Percentiles rank a stretch among this genome's conserved stretches.
Evolutionary conservation across 2,329 filamentous ascomycete species (phyloP).

Genomic region (Tothia fuscella): DNA sequence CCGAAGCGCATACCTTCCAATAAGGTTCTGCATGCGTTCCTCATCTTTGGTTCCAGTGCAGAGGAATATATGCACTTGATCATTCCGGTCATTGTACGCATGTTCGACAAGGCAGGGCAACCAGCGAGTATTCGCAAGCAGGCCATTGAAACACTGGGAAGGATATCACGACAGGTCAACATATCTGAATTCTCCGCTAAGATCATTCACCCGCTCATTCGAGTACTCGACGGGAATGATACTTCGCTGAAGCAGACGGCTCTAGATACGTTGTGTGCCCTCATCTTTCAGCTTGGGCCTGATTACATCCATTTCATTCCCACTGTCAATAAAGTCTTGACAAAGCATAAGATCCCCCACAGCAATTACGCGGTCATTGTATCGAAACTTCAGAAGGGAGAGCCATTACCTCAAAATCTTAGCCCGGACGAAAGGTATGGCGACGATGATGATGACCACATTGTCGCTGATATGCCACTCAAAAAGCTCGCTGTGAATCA

Average conservation of each 20-base stretch:
- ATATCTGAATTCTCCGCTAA: slow-evolving; percentile 93
- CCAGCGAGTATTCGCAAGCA: slow-evolving; percentile 69
- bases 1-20: slow-evolving; percentile 71
- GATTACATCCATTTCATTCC: slow-evolving; percentile 93
- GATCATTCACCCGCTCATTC: slow-evolving; percentile 85
- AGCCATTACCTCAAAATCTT: slow-evolving; percentile 87
- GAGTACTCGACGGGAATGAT: slow-evolving; percentile 66
- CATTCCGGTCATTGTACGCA: slow-evolving; percentile 83
- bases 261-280: slow-evolving; percentile 83
- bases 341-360: slow-evolving; percentile 70
- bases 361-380: slow-evolving; percentile 87
- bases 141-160: slow-evolving; percentile 89
- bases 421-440: slow-evolving; percentile 75
- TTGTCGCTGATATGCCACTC: slow-evolving; percentile 70
- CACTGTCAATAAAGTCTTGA: slow-evolving; percentile 77
- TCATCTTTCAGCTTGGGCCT: slow-evolving; percentile 91
- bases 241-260: slow-evolving; percentile 65
- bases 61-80: slow-evolving; percentile 99
- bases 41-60: slow-evolving; percentile 88
- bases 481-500: slow-evolving; percentile 97
- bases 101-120: slow-evolving; percentile 82
- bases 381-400: slow-evolving; percentile 85
- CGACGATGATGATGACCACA: slow-evolving; percentile 66
- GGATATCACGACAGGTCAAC: slow-evolving; percentile 91
- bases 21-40: slow-evolving; percentile 82